Evolutionary conservation across 148 eudicot species (phyloP), one percentile per base, ranked within the genome.

Genomic region (Nyssa sinensis): DNA sequence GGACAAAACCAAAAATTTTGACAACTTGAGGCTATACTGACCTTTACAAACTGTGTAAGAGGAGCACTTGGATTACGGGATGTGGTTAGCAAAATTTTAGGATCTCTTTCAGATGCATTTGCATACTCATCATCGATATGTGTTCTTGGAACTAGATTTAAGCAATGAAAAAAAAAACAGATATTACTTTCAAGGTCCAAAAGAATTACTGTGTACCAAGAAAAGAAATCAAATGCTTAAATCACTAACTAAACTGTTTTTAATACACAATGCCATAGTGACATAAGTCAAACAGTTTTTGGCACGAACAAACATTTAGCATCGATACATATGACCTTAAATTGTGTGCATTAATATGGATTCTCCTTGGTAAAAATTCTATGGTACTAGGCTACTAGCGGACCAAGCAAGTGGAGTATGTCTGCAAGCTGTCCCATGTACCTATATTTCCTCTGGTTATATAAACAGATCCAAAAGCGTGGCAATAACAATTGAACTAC

Each of bases 21-120:
- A 9, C 9, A 55, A 44, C 9, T 28, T 10, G 28, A 19, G 47
- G 57, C 33, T 35, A 34, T 29, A 79, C 85, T 17, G 59, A 95
- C 98, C 98, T 95, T 92, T 49, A 83, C 89, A 79, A 95, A 95
- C 75, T 95, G 98, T 35, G 82, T 83, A 70, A 95, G 92, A 72
- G 98, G 96, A 82, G 91, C 96, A 85, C 97, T 95, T 58, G 98
- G 98, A 81, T 95, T 86, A 68, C 96, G 90, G 2, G 98, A 93
- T 53, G 98, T 95, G 27, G 97, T 95, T 34, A 95, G 73, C 82
- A 95, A 82, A 67, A 95, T 95, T 71, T 95, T 95, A 64, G 98
- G 98, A 74, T 95, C 94, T 80, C 76, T 86, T 72, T 86, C 93
- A 13, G 90, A 66, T 49, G 98, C 97, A 81, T 85, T 85, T 74